Percentiles rank a stretch among this genome's conserved stretches.
phyloP scores from a whole-genome alignment of 2,329 filamentous ascomycete genomes.

The Exophiala alcalophila region DNA sequence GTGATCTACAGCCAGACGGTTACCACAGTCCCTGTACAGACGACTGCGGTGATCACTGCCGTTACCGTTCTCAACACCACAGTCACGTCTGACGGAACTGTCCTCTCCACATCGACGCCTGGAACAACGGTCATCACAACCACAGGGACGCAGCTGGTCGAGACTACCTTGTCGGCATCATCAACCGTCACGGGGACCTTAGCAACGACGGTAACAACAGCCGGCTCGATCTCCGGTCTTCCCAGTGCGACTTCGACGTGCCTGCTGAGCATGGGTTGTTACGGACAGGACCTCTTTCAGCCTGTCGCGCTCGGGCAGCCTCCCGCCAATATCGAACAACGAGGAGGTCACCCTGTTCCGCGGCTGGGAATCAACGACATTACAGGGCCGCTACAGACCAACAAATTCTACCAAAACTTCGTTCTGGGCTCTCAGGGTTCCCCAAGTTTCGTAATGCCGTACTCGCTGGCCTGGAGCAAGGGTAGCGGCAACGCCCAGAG shows the following conservation, averaged over 20 bases:
- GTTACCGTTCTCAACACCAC: slow-evolving; percentile 28
- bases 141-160: slow-evolving; percentile 25
- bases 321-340: slow-evolving; percentile 39
- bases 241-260: slow-evolving; percentile 25
- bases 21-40: slow-evolving; percentile 24
- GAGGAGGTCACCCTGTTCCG: slow-evolving; percentile 43
- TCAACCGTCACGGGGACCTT: slow-evolving; percentile 24
- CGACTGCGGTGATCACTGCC: slow-evolving; percentile 22
- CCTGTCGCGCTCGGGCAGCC: slow-evolving; percentile 41
- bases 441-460: slow-evolving; percentile 72
- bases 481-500: slow-evolving; percentile 62
- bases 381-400: slow-evolving; percentile 42
- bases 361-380: slow-evolving; percentile 36
- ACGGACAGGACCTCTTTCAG: slow-evolving; percentile 42
- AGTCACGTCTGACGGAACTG: slow-evolving; percentile 20
- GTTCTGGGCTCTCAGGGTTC: slow-evolving; percentile 70
- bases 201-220: slow-evolving; percentile 24
- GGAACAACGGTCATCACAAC: slow-evolving; percentile 28
- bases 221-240: slow-evolving; percentile 17
- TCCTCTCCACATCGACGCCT: slow-evolving; percentile 24
- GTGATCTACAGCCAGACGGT: slow-evolving; percentile 25
- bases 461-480: slow-evolving; percentile 65
- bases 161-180: slow-evolving; percentile 25
- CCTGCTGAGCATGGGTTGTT: slow-evolving; percentile 25
- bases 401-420: slow-evolving; percentile 72